Base-by-base conservation (phyloP, 805 yeast species). In the Nakazawaea wyomingensis region DNA sequence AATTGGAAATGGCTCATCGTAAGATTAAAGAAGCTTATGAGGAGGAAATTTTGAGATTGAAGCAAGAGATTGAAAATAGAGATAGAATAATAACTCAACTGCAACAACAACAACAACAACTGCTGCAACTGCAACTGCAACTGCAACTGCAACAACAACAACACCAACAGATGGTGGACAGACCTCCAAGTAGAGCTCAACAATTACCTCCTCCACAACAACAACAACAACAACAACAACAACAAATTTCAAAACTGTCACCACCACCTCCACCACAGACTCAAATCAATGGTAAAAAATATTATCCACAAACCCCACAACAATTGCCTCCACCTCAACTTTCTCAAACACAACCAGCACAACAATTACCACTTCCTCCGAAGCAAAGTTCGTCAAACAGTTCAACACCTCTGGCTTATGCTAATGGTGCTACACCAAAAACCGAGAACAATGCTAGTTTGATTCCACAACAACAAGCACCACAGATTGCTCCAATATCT, bases 11-110 rank as follows among this genome's bases (percentile, higher is more conserved):
- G 75, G 91, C 96, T 31, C 98, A 91, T 68, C 76, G 96, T 54
- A 86, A 87, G 60, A 85, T 93, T 76, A 90, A 91, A 66, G 97
- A 91, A 57, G 89, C 90, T 37, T 93, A 91, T 65, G 97, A 91
- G 63, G 96, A 86, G 55, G 98, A 91, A 65, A 85, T 93, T 44
- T 69, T 78, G 59, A 74, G 93, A 53, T 74, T 91, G 63, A 89
- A 91, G 63, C 79, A 81, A 50, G 96, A 89, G 60, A 72, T 91
- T 51, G 96, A 88, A 54, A 78, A 74, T 56, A 72, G 90, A 54
- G 95, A 86, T 59, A 74, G 91, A 60, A 70, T 72, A 54, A 47
- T 62, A 68, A 59, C 62, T 60, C 64, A 56, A 54, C 74, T 61
- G 51, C 62, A 65, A 34, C 59, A 56, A 48, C 69, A 57, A 45